Percentiles rank a stretch among this genome's conserved stretches.
Evolutionary conservation across 2,329 filamentous ascomycete species (phyloP).

Genomic region (Neoscytalidium dimidiatum): DNA sequence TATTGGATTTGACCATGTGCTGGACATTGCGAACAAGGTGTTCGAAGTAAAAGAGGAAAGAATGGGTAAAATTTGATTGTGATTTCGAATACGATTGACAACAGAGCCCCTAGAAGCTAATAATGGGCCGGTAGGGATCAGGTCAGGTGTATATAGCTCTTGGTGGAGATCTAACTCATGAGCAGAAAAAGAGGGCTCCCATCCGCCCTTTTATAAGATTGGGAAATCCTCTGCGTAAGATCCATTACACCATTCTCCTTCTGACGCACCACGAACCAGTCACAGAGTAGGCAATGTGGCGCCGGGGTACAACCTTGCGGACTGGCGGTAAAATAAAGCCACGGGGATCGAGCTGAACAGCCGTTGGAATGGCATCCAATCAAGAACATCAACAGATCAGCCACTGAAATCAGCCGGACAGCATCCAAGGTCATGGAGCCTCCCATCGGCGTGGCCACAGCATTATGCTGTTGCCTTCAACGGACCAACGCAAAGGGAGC

Average conservation of each 20-base stretch:
- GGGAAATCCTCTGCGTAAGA: background rate
- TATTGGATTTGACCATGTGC: background rate
- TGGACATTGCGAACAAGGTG: background rate
- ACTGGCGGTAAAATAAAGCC: slow-evolving; percentile 2
- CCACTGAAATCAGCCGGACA: slow-evolving; percentile 13
- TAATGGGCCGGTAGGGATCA: no score
- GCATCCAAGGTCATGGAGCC: background rate
- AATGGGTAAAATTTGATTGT: no score
- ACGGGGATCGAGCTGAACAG: background rate
- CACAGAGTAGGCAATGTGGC: background rate
- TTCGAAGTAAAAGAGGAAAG: background rate
- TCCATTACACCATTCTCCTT: background rate
- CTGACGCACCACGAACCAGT: background rate
- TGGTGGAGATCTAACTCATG: no score
- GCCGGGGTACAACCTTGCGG: background rate
- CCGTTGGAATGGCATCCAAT: background rate
- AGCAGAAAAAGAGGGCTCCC: background rate
- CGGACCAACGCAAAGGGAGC: background rate
- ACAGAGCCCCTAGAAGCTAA: no score
- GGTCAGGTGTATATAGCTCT: no score
- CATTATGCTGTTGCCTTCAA: background rate
- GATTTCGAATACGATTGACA: no score
- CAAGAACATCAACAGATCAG: slow-evolving; percentile 1
- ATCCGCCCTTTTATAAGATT: background rate
- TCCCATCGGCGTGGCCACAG: background rate